Percentiles rank a stretch among this genome's conserved stretches.
Evolutionary conservation across 306 rosid species (phyloP).

Genomic region (Rubus idaeus): DNA sequence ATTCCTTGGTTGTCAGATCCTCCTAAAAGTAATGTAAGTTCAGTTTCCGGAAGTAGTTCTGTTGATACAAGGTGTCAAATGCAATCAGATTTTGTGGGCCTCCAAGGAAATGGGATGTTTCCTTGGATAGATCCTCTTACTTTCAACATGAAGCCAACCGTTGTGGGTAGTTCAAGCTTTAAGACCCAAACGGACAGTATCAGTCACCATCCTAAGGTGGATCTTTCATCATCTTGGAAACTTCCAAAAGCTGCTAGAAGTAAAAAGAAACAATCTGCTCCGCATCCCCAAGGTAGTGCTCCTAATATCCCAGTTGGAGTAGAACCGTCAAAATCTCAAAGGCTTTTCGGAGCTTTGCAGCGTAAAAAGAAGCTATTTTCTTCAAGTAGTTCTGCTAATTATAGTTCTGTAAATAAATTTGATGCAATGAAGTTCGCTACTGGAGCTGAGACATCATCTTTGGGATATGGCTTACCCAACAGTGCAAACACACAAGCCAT

Average conservation of each 20-base stretch:
- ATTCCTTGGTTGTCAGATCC: conserved; percentile 58
- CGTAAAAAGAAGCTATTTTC: conserved; percentile 40
- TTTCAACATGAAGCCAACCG: conserved; percentile 19
- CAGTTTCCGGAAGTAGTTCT: conserved; percentile 37
- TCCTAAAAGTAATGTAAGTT: conserved; percentile 26
- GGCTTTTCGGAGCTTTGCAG: conserved; percentile 44
- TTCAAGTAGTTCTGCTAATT: conserved; percentile 33
- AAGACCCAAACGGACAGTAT: conserved; percentile 26
- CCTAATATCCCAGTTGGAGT: conserved; percentile 38
- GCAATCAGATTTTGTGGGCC: conserved; percentile 26
- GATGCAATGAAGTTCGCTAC: conserved; percentile 32
- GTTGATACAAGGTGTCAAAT: conserved; percentile 25
- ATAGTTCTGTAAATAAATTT: conserved; percentile 25
- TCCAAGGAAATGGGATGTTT: conserved; percentile 22
- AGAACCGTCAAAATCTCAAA: conserved; percentile 43
- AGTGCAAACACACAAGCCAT: conserved; percentile 29
- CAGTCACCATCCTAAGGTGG: conserved; percentile 30
- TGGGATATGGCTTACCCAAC: conserved; percentile 23
- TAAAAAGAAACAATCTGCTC: conserved; percentile 38
- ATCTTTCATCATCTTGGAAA: conserved; percentile 27
- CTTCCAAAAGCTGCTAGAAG: conserved; percentile 32
- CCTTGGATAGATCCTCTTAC: conserved; percentile 34
- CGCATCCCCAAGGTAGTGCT: conserved; percentile 33
- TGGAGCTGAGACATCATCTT: conserved; percentile 40
- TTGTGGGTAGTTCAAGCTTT: conserved; percentile 34